Evolutionary conservation across 2,329 filamentous ascomycete genomes (phyloP).

Genomic region (Aspergillus sp.): DNA sequence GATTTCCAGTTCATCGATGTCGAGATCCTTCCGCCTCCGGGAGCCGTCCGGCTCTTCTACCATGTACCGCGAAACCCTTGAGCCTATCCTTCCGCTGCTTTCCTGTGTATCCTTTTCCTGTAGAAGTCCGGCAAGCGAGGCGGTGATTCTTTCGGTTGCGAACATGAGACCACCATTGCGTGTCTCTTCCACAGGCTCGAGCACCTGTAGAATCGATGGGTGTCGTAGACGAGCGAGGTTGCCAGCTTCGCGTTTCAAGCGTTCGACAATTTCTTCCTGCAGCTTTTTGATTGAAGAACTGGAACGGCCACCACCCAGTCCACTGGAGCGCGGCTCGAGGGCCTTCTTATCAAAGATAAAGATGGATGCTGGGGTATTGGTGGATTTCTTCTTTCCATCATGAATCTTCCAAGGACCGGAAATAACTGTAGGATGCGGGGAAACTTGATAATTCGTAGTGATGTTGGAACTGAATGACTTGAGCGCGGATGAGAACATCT

Average conservation of each 20-base stretch:
- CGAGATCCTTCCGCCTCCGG: constrained; percentile 73
- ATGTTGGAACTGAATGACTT: constrained; percentile 97
- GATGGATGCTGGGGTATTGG: constrained; percentile 82
- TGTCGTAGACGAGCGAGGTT: constrained; percentile 85
- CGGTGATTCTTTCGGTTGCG: constrained; percentile 86
- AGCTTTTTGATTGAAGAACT: constrained; percentile 69
- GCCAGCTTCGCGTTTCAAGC: constrained; percentile 87
- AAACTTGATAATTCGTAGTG: constrained; percentile 83
- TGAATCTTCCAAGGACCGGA: constrained; percentile 97
- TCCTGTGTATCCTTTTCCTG: constrained; percentile 90
- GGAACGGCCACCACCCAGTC: constrained; percentile 59
- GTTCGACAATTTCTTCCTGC: constrained; percentile 86
- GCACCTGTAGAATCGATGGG: constrained; percentile 86
- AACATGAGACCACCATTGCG: constrained; percentile 90
- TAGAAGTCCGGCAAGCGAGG: constrained; percentile 78
- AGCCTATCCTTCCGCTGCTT: constrained; percentile 64
- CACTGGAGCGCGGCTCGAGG: constrained; percentile 67
- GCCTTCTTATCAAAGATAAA: constrained; percentile 93
- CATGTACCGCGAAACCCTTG: constrained; percentile 74
- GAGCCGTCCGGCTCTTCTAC: constrained; percentile 76
- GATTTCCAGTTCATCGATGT: constrained; percentile 95
- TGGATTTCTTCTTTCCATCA: constrained; percentile 95
- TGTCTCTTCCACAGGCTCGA: constrained; percentile 94
- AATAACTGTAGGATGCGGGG: constrained; percentile 70
- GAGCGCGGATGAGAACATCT: constrained; percentile 89